These are phyloP conservation scores for Acer saccharum DNA, from an alignment of 345 rosid species.

Conservation along the genomic window DNA sequence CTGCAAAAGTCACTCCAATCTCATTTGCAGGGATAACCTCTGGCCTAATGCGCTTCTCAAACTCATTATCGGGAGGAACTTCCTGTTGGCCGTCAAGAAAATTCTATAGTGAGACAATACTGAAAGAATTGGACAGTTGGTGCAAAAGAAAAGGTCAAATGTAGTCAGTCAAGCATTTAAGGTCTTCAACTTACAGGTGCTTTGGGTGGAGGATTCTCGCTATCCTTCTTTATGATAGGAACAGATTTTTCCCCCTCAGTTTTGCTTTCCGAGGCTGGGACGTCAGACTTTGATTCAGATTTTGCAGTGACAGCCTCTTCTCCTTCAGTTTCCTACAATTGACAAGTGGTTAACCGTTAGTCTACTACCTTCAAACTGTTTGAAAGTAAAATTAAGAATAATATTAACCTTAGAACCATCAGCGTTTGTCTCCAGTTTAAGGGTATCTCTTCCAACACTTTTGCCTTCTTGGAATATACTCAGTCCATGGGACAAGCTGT, in stretches of 20 bases:
- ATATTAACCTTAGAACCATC: conserved; percentile 67
- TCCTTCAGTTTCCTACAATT: conserved; percentile 46
- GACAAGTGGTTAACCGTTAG: neutral
- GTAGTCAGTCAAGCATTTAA: neutral
- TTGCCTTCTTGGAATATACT: conserved; percentile 87
- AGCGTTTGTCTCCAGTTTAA: conserved; percentile 77
- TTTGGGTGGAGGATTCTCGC: conserved; percentile 62
- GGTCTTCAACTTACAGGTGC: conserved; percentile 49
- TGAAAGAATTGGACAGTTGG: neutral
- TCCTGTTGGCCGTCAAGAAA: conserved; percentile 48
- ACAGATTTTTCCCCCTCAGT: conserved; percentile 62
- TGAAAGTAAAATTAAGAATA: conserved; percentile 17
- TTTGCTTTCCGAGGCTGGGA: conserved; percentile 51
- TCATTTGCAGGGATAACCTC: conserved; percentile 95
- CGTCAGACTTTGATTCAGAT: conserved; percentile 58
- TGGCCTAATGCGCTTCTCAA: conserved; percentile 95
- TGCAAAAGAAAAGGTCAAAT: neutral
- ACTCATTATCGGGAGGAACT: conserved; percentile 89
- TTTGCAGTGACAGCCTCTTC: conserved; percentile 52
- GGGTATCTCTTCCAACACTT: conserved; percentile 57
- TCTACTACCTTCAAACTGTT: conserved; percentile 7
- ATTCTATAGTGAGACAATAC: conserved; percentile 15
- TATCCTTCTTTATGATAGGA: conserved; percentile 69
- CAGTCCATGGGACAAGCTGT: conserved; percentile 95
- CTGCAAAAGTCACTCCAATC: conserved; percentile 95